A percentile compares a stretch with the other conserved stretches of the same genome.
Conservation (phyloP, 2,329 filamentous ascomycete genomes). For the Botryotinia narcissicola region DNA sequence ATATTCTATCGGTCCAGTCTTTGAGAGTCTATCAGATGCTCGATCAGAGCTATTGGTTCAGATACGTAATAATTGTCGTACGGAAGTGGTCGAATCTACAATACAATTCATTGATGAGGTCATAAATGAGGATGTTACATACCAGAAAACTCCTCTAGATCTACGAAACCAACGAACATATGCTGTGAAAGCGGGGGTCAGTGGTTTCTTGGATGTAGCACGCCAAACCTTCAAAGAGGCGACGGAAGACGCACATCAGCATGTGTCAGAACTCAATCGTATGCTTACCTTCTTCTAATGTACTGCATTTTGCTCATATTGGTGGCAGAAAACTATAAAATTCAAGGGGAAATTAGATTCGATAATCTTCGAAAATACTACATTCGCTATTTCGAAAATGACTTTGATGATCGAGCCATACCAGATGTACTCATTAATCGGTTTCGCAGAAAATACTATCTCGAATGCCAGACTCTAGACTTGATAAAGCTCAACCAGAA, state of each 20-base stretch:
- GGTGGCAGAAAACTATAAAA: slow-evolving; percentile 43
- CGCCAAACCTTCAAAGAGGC: slow-evolving; percentile 87
- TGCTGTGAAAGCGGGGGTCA: slow-evolving; percentile 81
- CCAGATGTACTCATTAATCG: slow-evolving; percentile 76
- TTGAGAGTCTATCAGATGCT: slow-evolving; percentile 64
- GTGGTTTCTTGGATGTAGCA: slow-evolving; percentile 83
- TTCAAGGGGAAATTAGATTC: slow-evolving; percentile 68
- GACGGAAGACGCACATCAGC: slow-evolving; percentile 71
- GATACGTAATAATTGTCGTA: slow-evolving; percentile 68
- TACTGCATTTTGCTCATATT: neutral
- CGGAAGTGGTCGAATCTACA: slow-evolving; percentile 59
- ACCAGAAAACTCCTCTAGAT: slow-evolving; percentile 76
- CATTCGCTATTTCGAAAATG: slow-evolving; percentile 60
- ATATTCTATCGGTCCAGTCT: slow-evolving; percentile 62
- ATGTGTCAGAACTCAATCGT: slow-evolving; percentile 68
- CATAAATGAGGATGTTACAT: slow-evolving; percentile 79
- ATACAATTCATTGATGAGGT: slow-evolving; percentile 62
- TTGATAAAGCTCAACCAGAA: slow-evolving; percentile 78
- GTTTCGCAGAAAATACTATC: slow-evolving; percentile 65
- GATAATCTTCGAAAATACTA: slow-evolving; percentile 79
- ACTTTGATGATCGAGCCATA: slow-evolving; percentile 59
- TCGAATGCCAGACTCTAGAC: slow-evolving; percentile 85
- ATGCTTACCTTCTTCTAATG: slow-evolving; percentile 27
- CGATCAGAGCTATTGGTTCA: slow-evolving; percentile 62
- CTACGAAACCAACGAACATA: slow-evolving; percentile 87